A percentile compares a stretch with the other conserved stretches of the same genome.
These are phyloP conservation scores for Carex kokanica DNA, from an alignment of 176 grass and related monocot genomes.

Conservation along the genomic window DNA sequence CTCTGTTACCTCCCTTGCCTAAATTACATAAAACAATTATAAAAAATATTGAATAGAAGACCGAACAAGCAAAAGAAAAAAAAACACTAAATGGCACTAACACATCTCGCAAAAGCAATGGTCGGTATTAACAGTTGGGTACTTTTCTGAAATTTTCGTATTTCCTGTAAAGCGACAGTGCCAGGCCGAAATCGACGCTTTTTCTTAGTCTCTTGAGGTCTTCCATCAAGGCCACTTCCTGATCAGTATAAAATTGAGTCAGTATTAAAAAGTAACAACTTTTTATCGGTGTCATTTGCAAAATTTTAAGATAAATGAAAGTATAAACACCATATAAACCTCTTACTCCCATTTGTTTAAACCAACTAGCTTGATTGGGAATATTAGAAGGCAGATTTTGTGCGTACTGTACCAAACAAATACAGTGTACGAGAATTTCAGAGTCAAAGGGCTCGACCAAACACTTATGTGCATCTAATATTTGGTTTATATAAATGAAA, in stretches of 20 bases:
- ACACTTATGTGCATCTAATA: not conserved
- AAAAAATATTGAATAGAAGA: not conserved
- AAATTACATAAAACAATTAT: conserved; percentile 10
- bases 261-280: not conserved
- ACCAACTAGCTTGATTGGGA: not conserved
- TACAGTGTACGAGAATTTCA: not conserved
- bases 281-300: not conserved
- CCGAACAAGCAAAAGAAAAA: not conserved
- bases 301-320: not conserved
- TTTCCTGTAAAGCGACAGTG: conserved; percentile 61
- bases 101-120: conserved; percentile 55
- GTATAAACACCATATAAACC: too few relatives aligned
- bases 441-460: not conserved
- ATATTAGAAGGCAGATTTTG: not conserved
- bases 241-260: not conserved
- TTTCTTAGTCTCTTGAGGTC: not conserved
- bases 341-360: too few relatives aligned
- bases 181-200: conserved; percentile 33
- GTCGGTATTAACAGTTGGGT: conserved; percentile 41
- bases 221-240: not conserved
- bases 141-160: conserved; percentile 53
- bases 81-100: conserved; percentile 21
- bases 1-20: conserved; percentile 57
- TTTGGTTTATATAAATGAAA: not conserved
- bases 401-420: not conserved